Percentiles rank a stretch among this genome's conserved stretches.
phyloP scores from a whole-genome alignment of 108 stramenopile genomes.

The Skeletonema costatum region DNA sequence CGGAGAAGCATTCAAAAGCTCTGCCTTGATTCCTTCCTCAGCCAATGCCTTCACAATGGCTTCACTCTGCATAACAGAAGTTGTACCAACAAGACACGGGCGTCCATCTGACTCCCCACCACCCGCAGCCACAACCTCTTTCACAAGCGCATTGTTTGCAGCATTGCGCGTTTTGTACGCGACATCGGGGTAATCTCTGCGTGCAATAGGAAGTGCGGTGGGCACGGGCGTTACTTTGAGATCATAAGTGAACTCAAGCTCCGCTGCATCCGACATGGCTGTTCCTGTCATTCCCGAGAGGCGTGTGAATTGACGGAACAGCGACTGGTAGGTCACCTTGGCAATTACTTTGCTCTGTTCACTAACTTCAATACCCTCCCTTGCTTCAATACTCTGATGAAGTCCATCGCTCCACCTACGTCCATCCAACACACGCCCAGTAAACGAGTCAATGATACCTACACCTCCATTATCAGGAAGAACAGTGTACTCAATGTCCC shows the following conservation, averaged over 20 bases:
- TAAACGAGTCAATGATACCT: slow-evolving; percentile 94
- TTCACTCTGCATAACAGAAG: slow-evolving; percentile 91
- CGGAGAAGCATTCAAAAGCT: slow-evolving; percentile 92
- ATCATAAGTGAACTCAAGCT: slow-evolving; percentile 87
- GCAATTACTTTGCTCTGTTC: slow-evolving; percentile 93
- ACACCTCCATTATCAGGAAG: slow-evolving; percentile 65
- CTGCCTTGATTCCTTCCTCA: slow-evolving; percentile 83
- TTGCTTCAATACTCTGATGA: slow-evolving; percentile 96
- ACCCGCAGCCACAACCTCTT: slow-evolving; percentile 81
- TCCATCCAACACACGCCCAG: slow-evolving; percentile 94
- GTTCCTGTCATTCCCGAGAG: slow-evolving; percentile 96
- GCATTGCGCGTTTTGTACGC: slow-evolving; percentile 91
- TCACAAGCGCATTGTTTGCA: slow-evolving; percentile 80
- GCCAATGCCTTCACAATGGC: slow-evolving; percentile 72
- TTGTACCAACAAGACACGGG: slow-evolving; percentile 95
- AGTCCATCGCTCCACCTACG: slow-evolving; percentile 95
- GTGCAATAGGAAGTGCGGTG: slow-evolving; percentile 90
- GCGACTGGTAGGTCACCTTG: slow-evolving; percentile 94
- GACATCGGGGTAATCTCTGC: slow-evolving; percentile 94
- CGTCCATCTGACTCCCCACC: slow-evolving; percentile 74
- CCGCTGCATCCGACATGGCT: slow-evolving; percentile 86
- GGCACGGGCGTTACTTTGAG: slow-evolving; percentile 87
- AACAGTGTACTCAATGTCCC: slow-evolving; percentile 90
- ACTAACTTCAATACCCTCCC: slow-evolving; percentile 90
- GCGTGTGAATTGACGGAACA: slow-evolving; percentile 91